Evolutionary conservation across 306 rosid species (phyloP).

Genomic region (Acacia crassicarpa): DNA sequence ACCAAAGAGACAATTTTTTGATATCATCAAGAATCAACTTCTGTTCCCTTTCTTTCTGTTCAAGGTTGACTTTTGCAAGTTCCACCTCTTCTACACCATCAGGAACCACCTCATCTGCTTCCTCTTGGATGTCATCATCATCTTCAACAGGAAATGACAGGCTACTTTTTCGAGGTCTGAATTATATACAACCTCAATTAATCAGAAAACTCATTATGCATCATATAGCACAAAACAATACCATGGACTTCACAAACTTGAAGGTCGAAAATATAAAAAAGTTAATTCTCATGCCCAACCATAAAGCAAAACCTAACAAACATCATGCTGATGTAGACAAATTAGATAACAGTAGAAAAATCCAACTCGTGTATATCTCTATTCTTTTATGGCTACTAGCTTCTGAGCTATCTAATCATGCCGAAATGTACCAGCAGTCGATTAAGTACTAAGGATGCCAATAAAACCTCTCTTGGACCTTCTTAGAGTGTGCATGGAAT

Average conservation of each 20-base stretch:
- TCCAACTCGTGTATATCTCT: not conserved
- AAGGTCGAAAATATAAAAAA: not conserved
- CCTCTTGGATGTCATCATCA: constrained; percentile 94
- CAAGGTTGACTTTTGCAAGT: constrained; percentile 87
- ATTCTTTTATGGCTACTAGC: not conserved
- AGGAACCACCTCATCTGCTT: constrained; percentile 97
- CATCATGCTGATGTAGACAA: constrained; percentile 13
- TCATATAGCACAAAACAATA: constrained; percentile 29
- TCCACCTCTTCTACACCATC: constrained; percentile 99
- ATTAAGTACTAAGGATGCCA: not conserved
- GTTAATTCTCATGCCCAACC: constrained; percentile 16
- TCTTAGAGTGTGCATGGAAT: not conserved
- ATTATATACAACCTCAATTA: constrained; percentile 37
- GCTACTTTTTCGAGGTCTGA: constrained; percentile 96
- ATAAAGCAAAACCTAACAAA: constrained; percentile 3
- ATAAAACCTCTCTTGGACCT: not conserved
- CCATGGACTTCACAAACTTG: constrained; percentile 10
- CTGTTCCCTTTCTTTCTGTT: constrained; percentile 76
- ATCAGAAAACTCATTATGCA: constrained; percentile 27
- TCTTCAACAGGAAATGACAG: constrained; percentile 85
- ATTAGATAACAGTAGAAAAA: constrained; percentile 16
- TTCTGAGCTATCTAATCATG: constrained; percentile 12
- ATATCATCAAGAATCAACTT: constrained; percentile 87
- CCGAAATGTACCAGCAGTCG: not conserved
- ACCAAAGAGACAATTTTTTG: constrained; percentile 66